Base-by-base conservation (phyloP, 129 eudicot genomes). In the Saposhnikovia divaricata region DNA sequence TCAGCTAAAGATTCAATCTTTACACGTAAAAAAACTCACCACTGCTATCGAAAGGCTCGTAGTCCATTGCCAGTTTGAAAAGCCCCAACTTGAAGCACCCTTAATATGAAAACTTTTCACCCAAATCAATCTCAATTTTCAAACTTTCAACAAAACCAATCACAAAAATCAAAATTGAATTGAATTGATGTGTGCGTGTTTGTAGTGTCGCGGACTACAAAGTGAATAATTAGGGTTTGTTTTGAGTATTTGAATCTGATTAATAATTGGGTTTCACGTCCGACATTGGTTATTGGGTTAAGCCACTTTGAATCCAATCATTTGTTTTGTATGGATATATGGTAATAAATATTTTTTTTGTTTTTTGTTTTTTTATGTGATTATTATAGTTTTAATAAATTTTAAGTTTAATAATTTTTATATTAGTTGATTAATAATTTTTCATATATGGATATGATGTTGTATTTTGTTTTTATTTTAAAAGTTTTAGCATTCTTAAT, bases 31-130 rank as follows among this genome's bases (percentile, higher is more conserved):
- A 38, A n/a, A 77, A 76, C 90, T 90, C 83, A 93, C 98, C 98
- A 65, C 98, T 90, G 85, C 96, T 90, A 77, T 90, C 98, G 76
- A 47, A 89, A 14, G 90, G 87, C 72, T 83, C 91, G 88, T 92
- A 93, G 65, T 90, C 96, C 98, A 93, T 93, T 80, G 87, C 96
- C 93, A 87, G 91, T 80, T 87, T 82, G 84, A 27, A 78, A 83
- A 65, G 55, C 72, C 74, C 7, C 57, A 61, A 61, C 68, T 44
- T 65, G 18, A 81, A 50, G 66, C 72, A 74, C 44, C 31, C 14
- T 7, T 2, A 23, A 57, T 14, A 57, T 23, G 4, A 57, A 9
- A n/a, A 23, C 31, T 59, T 50, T 28, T 46, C 73, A 80, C 27
- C 48, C 66, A 86, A 82, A 83, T 10, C 9, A 43, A 73, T 65